These are phyloP conservation scores for Phytophthora capsici DNA, from an alignment of 352 stramenopile genomes.

Conservation along the genomic window DNA sequence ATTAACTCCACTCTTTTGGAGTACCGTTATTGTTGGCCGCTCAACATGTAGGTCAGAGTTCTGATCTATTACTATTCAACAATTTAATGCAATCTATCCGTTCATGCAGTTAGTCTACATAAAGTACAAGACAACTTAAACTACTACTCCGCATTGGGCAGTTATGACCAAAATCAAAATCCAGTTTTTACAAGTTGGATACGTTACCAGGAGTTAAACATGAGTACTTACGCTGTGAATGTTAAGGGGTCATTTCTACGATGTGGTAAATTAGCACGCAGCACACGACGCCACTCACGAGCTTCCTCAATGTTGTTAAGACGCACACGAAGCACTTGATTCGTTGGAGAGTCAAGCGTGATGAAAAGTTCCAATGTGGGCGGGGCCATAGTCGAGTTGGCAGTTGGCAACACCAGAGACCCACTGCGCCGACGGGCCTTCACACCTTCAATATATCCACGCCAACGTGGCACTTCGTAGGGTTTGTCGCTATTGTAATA, in stretches of 20 bases:
- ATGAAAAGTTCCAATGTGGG: conserved; percentile 40
- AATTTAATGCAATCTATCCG: not conserved
- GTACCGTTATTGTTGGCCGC: too few relatives aligned
- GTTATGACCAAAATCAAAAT: not conserved
- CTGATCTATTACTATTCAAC: too few relatives aligned
- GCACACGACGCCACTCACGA: conserved; percentile 42
- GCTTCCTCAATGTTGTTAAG: conserved; percentile 37
- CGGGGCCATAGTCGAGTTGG: conserved; percentile 18
- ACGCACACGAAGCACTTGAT: conserved; percentile 36
- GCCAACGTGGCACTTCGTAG: conserved; percentile 69
- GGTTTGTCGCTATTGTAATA: conserved; percentile 80
- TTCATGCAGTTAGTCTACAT: too few relatives aligned
- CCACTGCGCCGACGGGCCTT: conserved; percentile 36
- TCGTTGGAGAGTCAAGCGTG: conserved; percentile 36
- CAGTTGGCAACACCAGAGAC: conserved; percentile 14
- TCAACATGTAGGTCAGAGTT: too few relatives aligned
- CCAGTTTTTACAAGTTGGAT: too few relatives aligned
- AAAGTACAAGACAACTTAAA: too few relatives aligned
- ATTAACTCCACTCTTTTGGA: conserved; percentile 3
- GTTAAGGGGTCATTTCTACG: conserved; percentile 18
- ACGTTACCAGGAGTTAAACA: too few relatives aligned
- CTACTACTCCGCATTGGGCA: too few relatives aligned
- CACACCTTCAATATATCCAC: conserved; percentile 66
- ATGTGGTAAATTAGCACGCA: conserved; percentile 28
- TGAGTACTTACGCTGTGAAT: conserved; percentile 18